Evolutionary conservation across 257 asterid species (phyloP).

Genomic region (Nicotiana tomentosiformis): DNA sequence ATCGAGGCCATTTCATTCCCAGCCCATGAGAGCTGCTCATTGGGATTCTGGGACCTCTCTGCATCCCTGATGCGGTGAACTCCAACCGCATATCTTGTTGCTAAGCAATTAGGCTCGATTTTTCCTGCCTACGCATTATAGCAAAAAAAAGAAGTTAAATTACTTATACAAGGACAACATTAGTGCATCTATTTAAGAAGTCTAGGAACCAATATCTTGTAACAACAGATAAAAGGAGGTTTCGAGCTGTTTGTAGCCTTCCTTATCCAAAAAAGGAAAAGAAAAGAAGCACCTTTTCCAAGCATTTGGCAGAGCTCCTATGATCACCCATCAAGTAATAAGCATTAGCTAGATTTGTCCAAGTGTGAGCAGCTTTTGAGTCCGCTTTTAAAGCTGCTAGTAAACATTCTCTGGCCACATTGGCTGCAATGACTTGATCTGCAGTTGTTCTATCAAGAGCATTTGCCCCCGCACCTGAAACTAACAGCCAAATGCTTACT

Average conservation of each 20-base stretch:
- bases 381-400: constrained; percentile 80
- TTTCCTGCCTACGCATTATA: constrained; percentile 68
- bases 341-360: constrained; percentile 92
- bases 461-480: constrained; percentile 77
- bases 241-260: neutral
- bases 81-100: constrained; percentile 88
- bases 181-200: neutral
- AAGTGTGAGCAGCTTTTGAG: constrained; percentile 81
- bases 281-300: constrained; percentile 59
- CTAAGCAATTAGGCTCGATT: constrained; percentile 93
- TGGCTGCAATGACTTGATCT: constrained; percentile 50
- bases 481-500: neutral
- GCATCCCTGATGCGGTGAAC: constrained; percentile 92
- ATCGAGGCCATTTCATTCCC: constrained; percentile 98
- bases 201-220: neutral
- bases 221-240: neutral
- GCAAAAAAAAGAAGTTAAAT: constrained; percentile 6
- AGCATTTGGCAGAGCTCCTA: constrained; percentile 75
- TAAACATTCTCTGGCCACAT: constrained; percentile 89
- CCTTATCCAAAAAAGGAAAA: no score
- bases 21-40: constrained; percentile 94
- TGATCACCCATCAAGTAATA: constrained; percentile 82
- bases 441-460: constrained; percentile 44
- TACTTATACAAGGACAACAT: constrained; percentile 11
- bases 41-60: constrained; percentile 89